Conservation (phyloP, 1,284 basidiomycete genomes). For the Irpex sp. region DNA sequence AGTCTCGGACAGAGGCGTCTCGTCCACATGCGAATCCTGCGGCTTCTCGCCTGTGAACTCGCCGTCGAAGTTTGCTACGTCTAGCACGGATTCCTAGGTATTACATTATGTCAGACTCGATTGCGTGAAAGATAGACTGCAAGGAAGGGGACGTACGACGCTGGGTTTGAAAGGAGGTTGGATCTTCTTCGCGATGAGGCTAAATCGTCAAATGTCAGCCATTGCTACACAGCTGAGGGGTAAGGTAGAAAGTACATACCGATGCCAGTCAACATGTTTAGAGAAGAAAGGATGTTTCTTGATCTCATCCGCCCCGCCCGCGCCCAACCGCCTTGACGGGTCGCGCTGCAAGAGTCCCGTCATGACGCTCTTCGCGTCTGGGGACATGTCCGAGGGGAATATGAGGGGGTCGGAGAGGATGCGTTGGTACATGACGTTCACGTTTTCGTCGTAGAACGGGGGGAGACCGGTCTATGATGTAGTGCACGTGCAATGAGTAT, state of each 20-base stretch:
- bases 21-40: constrained; percentile 91
- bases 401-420: constrained; percentile 93
- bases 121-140: no score
- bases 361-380: constrained; percentile 89
- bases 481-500: constrained; percentile 2
- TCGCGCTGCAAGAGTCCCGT: constrained; percentile 87
- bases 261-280: constrained; percentile 90
- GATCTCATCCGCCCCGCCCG: constrained; percentile 95
- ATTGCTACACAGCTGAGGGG: neutral
- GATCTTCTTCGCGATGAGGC: constrained; percentile 91
- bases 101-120: neutral
- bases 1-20: constrained; percentile 88
- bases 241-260: constrained; percentile 39
- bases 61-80: constrained; percentile 90
- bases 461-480: constrained; percentile 80
- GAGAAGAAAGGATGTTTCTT: constrained; percentile 96
- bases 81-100: constrained; percentile 70
- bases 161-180: constrained; percentile 98
- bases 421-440: constrained; percentile 97
- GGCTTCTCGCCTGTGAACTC: constrained; percentile 94
- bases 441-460: constrained; percentile 98
- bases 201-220: constrained; percentile 24
- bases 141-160: constrained; percentile 55
- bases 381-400: constrained; percentile 88
- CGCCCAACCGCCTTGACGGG: constrained; percentile 81